These are phyloP conservation scores for Boletus speciosus DNA, from an alignment of 768 basidiomycete genomes.

Conservation along the genomic window DNA sequence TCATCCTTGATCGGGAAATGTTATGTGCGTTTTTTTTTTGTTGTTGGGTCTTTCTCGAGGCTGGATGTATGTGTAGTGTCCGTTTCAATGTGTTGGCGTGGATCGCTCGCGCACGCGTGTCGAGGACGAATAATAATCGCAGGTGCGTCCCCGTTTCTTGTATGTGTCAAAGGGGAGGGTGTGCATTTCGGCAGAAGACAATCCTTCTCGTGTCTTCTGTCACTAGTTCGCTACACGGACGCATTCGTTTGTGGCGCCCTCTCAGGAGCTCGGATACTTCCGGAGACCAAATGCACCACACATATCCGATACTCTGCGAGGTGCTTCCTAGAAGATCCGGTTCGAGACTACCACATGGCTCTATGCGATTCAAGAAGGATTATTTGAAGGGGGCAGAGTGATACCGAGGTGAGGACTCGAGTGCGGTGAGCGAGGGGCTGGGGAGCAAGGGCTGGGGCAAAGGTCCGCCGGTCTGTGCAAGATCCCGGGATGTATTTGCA, in stretches of 20 bases:
- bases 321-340: not conserved
- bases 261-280: not conserved
- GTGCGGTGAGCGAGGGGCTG: too few relatives aligned
- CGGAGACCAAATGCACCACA: not conserved
- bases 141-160: not conserved
- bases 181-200: not conserved
- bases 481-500: too few relatives aligned
- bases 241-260: not conserved
- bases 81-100: not conserved
- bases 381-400: too few relatives aligned
- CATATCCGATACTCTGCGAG: not conserved
- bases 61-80: not conserved
- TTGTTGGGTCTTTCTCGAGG: not conserved
- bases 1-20: slow-evolving; percentile 1
- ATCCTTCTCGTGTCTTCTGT: not conserved
- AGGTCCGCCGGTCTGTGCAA: too few relatives aligned
- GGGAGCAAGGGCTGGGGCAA: too few relatives aligned
- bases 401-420: too few relatives aligned
- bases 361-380: not conserved
- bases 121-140: not conserved
- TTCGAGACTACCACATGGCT: not conserved
- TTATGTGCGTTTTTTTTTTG: not conserved
- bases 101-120: not conserved
- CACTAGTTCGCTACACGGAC: not conserved
- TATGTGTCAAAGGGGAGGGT: not conserved